Percentiles rank a stretch among this genome's conserved stretches.
Conservation (phyloP, 768 basidiomycete species). For the Kwoniella dendrophila region DNA sequence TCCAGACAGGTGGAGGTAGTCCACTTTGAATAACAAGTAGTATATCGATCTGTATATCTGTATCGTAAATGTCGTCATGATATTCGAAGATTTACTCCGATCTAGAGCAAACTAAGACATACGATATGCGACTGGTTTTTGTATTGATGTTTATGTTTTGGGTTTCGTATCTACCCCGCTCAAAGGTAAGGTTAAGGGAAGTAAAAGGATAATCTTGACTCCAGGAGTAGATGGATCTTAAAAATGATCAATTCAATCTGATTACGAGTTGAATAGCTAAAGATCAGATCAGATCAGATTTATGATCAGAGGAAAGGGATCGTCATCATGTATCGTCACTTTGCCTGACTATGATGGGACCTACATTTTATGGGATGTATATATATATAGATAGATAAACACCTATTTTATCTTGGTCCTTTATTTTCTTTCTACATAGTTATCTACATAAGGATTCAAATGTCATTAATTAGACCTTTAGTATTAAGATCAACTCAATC, state of each 20-base stretch:
- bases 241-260: neutral
- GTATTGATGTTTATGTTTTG: too few species aligned
- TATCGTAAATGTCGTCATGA: constrained; percentile 7
- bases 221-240: too few species aligned
- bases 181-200: too few species aligned
- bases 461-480: constrained; percentile 1
- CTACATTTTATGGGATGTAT: too few species aligned
- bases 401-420: neutral
- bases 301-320: neutral
- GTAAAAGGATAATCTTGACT: too few species aligned
- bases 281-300: too few species aligned
- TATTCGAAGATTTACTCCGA: too few species aligned
- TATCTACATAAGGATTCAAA: neutral
- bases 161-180: too few species aligned
- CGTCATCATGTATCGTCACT: constrained; percentile 7
- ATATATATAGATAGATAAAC: neutral
- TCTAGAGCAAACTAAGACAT: too few species aligned
- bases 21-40: too few species aligned
- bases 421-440: neutral
- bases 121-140: neutral
- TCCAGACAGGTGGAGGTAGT: constrained; percentile 17
- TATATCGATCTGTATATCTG: neutral
- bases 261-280: too few species aligned
- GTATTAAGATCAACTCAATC: constrained; percentile 6
- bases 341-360: too few species aligned